Conservation (phyloP, 306 rosid genomes). For the Trichosanthes cucumerina region DNA sequence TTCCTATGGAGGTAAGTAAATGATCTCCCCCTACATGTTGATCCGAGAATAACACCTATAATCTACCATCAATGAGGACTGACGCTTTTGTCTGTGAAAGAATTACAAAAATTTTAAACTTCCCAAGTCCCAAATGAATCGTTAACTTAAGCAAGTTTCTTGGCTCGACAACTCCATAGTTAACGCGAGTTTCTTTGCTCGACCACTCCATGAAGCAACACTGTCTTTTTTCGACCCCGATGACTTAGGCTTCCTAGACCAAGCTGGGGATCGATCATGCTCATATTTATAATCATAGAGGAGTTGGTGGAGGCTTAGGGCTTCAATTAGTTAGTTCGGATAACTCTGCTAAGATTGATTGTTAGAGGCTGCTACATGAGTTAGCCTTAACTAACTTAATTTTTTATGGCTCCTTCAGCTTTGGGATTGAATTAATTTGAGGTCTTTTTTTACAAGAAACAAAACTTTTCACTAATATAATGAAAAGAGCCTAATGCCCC, state of each 20-base stretch:
- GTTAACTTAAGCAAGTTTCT: constrained; percentile 66
- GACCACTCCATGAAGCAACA: constrained; percentile 78
- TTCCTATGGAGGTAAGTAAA: constrained; percentile 37
- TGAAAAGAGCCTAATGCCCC: neutral
- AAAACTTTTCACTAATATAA: too few relatives aligned
- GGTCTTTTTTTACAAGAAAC: neutral
- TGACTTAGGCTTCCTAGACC: constrained; percentile 91
- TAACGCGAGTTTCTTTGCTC: constrained; percentile 95
- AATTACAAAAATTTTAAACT: constrained; percentile 31
- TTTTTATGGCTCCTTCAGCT: neutral
- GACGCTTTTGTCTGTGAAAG: constrained; percentile 47
- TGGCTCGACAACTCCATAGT: constrained; percentile 87
- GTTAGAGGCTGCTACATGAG: neutral
- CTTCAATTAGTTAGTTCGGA: neutral
- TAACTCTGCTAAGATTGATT: neutral
- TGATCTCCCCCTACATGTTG: constrained; percentile 33
- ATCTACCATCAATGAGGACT: constrained; percentile 33
- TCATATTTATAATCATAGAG: constrained; percentile 93
- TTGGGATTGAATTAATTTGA: neutral
- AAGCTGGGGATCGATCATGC: constrained; percentile 91
- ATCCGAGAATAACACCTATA: constrained; percentile 29
- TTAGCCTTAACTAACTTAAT: neutral
- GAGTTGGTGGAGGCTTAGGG: constrained; percentile 26
- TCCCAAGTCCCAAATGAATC: constrained; percentile 14
- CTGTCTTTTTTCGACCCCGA: constrained; percentile 75